Base-by-base conservation (phyloP, 768 basidiomycete species). In the Amanita polypyramis region DNA sequence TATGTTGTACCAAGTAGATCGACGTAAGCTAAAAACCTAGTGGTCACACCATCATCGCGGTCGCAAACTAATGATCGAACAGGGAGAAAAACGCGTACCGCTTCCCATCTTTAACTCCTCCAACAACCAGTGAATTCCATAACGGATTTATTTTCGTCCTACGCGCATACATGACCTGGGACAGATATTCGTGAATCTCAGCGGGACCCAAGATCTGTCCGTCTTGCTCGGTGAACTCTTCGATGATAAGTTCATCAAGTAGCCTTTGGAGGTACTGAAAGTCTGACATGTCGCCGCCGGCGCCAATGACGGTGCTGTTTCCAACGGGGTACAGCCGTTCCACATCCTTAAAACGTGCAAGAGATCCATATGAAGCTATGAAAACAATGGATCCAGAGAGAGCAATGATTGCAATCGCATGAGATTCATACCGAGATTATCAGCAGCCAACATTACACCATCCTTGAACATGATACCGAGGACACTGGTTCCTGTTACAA, bases 1-100 rank as follows among this genome's bases (percentile, higher is more conserved):
- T 98, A 98, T 0, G 96, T 99, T 20, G 92, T 95, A n/a, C 95
- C 96, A 17, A 95, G 73, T 4, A 98, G 74, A 64, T 99, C 95
- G 39, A 99, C 94, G 59, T 83, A 97, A 5, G 91, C 80, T 40
- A 98, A 68, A 74, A 96, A 97, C 17, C 93, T 96, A 57, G 2
- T 21, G 32, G 29, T 9, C n/a, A 27, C 25, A 15, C 43, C n/a
- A 27, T 23, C 12, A 3, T 7, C 25, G 7, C 3, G 25, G 7
- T 27, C 7, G 25, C 25, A 27, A 27, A 27, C 7, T 7, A n/a
- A 27, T 27, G 25, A 27, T 27, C 25, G 7, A 27, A 27, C 25
- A 27, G n/a, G n/a, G n/a, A n/a, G n/a, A n/a, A n/a, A 27, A 27
- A 27, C 25, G 60, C 74, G 19, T 48, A 90, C 92, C 76, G 76